phyloP scores from a whole-genome alignment of 768 basidiomycete genomes.

The Hebeloma cylindrosporum region DNA sequence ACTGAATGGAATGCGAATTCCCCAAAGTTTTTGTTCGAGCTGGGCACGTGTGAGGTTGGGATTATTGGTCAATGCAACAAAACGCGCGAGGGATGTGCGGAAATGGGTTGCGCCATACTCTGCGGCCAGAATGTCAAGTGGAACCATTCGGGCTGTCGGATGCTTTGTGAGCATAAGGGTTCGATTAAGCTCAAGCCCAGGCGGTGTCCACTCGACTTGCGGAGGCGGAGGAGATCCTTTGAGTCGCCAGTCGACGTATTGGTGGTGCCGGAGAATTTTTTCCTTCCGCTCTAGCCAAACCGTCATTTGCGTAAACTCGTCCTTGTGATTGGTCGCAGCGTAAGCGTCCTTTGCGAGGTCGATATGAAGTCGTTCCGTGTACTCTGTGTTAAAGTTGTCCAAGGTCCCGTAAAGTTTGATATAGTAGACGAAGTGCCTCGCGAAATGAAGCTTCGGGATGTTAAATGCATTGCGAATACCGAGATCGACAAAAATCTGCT shows the following conservation, averaged over 20 bases:
- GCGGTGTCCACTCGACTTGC: background rate
- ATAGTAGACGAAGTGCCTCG: conserved; percentile 25
- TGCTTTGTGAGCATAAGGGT: conserved; percentile 21
- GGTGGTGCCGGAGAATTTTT: conserved; percentile 25
- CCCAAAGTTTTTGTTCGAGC: conserved; percentile 12
- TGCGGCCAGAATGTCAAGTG: conserved; percentile 14
- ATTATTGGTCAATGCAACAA: conserved; percentile 19
- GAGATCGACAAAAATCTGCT: conserved; percentile 12
- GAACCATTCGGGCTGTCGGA: conserved; percentile 23
- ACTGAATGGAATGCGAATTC: conserved; percentile 22
- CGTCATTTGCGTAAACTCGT: conserved; percentile 40
- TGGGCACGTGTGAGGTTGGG: conserved; percentile 17
- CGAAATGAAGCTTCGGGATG: conserved; percentile 36
- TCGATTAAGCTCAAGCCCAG: background rate
- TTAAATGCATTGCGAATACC: conserved; percentile 33
- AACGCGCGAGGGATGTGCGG: conserved; percentile 26
- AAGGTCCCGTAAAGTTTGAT: conserved; percentile 29
- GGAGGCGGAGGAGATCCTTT: background rate
- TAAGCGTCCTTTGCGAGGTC: conserved; percentile 26
- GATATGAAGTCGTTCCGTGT: conserved; percentile 29
- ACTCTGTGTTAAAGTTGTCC: conserved; percentile 36
- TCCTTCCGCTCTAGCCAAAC: conserved; percentile 37
- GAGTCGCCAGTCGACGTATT: conserved; percentile 25
- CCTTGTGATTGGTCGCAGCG: conserved; percentile 16
- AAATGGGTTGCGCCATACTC: conserved; percentile 32